Conservation (phyloP, 805 yeast genomes). For the Wickerhamomyces subpelliculosus region DNA sequence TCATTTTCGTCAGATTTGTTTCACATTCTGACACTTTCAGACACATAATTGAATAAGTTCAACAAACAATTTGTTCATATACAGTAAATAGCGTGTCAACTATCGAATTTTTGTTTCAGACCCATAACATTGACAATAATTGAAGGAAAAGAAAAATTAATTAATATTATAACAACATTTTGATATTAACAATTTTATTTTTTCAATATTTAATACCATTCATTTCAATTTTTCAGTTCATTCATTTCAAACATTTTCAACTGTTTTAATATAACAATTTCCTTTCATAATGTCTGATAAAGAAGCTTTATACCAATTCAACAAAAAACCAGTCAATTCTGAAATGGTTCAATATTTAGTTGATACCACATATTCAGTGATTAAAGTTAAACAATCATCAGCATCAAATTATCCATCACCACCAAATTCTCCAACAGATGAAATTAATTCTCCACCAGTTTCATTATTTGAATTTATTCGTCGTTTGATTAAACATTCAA, state of each 20-base stretch:
- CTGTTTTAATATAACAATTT: too few relatives aligned
- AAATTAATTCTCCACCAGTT: slow-evolving; percentile 3
- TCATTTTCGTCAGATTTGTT: too few relatives aligned
- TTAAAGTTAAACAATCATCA: slow-evolving; percentile 33
- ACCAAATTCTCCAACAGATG: slow-evolving; percentile 28
- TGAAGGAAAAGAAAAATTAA: too few relatives aligned
- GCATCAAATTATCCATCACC: slow-evolving; percentile 28
- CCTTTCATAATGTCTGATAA: slow-evolving; percentile 30
- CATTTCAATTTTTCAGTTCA: background rate
- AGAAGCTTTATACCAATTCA: slow-evolving; percentile 45
- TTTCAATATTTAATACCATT: background rate
- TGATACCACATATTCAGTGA: slow-evolving; percentile 50
- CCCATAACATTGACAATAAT: too few relatives aligned
- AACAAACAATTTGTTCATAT: too few relatives aligned
- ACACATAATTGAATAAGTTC: too few relatives aligned
- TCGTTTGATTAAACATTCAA: slow-evolving; percentile 67
- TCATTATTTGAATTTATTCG: slow-evolving; percentile 61
- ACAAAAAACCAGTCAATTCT: slow-evolving; percentile 46
- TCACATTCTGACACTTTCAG: too few relatives aligned
- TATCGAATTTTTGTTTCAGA: too few relatives aligned
- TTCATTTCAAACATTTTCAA: background rate
- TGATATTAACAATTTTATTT: too few relatives aligned
- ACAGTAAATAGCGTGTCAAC: too few relatives aligned
- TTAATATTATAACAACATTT: too few relatives aligned
- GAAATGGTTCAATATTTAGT: slow-evolving; percentile 56